Evolutionary conservation across 225 moss, liverwort and hornwort genomes (phyloP).

Genomic region (Bryum argenteum): DNA sequence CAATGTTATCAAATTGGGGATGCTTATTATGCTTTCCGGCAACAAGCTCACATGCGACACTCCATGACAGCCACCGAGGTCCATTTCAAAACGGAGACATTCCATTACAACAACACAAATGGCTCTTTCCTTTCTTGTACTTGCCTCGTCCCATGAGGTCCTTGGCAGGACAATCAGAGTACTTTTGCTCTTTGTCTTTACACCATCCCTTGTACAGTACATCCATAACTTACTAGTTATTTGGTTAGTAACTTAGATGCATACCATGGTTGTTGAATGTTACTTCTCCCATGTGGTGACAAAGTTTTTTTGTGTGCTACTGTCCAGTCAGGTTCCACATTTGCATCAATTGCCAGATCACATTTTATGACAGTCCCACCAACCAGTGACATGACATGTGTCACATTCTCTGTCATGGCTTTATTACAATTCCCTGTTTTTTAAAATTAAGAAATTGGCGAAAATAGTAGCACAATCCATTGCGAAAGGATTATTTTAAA

Average conservation of each 20-base stretch:
- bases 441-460: no score
- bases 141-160: constrained; percentile 4
- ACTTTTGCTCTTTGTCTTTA: constrained; percentile 16
- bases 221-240: neutral
- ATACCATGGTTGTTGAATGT: no score
- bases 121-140: neutral
- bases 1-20: neutral
- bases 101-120: neutral
- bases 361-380: no score
- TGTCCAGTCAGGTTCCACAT: no score
- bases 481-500: no score
- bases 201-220: neutral
- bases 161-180: constrained; percentile 21
- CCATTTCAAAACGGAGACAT: neutral
- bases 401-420: no score
- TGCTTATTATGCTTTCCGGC: neutral
- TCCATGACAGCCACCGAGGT: neutral
- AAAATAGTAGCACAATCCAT: no score
- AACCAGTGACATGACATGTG: no score
- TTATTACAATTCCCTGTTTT: no score
- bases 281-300: no score
- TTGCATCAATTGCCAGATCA: no score
- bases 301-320: no score
- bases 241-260: neutral
- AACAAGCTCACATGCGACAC: neutral